These are phyloP conservation scores for Babesia bigemina DNA, from an alignment of 169 alveolate genomes.

Conservation along the genomic window DNA sequence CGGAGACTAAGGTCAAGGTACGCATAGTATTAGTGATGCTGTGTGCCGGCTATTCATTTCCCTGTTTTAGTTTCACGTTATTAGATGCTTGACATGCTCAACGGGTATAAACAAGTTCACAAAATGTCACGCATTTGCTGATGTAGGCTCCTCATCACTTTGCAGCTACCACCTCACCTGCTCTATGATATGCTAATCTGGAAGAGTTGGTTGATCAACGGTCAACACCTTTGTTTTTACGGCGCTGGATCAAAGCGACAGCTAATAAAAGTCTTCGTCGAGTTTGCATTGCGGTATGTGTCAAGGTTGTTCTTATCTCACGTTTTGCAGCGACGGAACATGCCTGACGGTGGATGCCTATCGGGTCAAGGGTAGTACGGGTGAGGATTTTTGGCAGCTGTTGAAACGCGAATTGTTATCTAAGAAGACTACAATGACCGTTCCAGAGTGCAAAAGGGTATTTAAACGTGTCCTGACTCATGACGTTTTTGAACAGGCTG, in stretches of 20 bases:
- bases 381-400: constrained; percentile 20
- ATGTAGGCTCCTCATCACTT: not conserved
- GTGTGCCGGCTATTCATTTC: not conserved
- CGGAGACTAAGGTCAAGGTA: not conserved
- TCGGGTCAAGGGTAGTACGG: constrained; percentile 32
- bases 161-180: constrained; percentile 15
- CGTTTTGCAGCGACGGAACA: constrained; percentile 33
- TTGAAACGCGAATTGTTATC: constrained; percentile 8
- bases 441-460: constrained; percentile 13
- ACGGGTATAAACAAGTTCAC: not conserved
- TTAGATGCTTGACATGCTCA: not conserved
- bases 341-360: constrained; percentile 41
- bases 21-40: not conserved
- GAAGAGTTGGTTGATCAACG: constrained; percentile 69
- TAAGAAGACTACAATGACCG: not conserved
- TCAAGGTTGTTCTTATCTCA: not conserved
- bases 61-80: no score
- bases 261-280: constrained; percentile 23
- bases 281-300: constrained; percentile 48
- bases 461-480: not conserved
- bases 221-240: constrained; percentile 48
- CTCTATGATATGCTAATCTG: constrained; percentile 32
- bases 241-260: constrained; percentile 65
- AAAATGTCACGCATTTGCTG: not conserved
- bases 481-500: constrained; percentile 2